Base-by-base conservation (phyloP, 768 basidiomycete species). In the Mycena amicta region DNA sequence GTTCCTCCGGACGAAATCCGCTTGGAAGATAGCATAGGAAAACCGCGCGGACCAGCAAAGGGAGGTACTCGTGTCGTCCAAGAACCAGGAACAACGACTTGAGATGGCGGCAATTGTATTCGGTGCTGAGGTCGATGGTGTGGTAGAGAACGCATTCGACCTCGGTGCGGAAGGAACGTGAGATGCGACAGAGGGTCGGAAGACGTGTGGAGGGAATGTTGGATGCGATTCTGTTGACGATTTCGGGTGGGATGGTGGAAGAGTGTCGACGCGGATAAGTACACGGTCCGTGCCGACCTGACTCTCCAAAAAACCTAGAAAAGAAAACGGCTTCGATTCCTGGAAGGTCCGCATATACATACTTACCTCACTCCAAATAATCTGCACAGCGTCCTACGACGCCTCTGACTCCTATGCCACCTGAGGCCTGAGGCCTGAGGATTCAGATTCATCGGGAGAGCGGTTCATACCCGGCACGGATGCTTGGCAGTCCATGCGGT, bases 161-260 rank as follows among this genome's bases (percentile, higher is more conserved):
- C 53, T 69, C 68, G 18, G 54, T 63, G 30, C 67, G 61, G 37
- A 71, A 71, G 15, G 68, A 33, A 8, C 53, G 57, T 3, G 67
- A 66, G 5, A 71, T 63, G 26, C 28, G 47, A 50, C 63, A 66
- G 4, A 71, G 61, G 22, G 39, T 52, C 58, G 59, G n/a, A 68
- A 52, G 55, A 68, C 63, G 11, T 27, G 26, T 49, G 52, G 40
- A 5, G 47, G 33, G 15, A 67, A 43, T 13, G 30, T 18, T 3
- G 58, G 52, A 15, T 65, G 59, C 50, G 20, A 71, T 68, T 5
- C 67, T 58, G 46, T 61, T 63, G 46, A 67, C 67, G 18, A 71
- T 55, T 51, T 71, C 70, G 5, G 60, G 64, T 3, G 68, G 69
- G 33, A 68, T n/a, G n/a, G n/a, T n/a, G n/a, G n/a, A n/a, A n/a